Base-by-base conservation (phyloP, 345 rosid species). In the Syzygium oleosum region DNA sequence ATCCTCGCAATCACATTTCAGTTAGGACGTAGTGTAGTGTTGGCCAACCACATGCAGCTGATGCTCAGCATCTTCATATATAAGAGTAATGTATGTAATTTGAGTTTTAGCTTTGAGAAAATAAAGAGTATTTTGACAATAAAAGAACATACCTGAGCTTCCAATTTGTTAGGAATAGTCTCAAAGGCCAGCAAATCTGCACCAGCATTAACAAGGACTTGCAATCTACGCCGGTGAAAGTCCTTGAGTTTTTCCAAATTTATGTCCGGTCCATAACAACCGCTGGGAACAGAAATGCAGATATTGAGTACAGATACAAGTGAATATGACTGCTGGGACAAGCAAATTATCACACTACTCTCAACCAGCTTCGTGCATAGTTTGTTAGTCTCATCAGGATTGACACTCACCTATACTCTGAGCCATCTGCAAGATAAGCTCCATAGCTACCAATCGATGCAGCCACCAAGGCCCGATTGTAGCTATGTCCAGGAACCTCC, bases 371-470 rank as follows among this genome's bases (percentile, higher is more conserved):
- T 29, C 3, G 13, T 41, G 53, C 6, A 15, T 13, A 13, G 88
- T 21, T 13, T 25, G 34, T 10, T 1, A 12, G 25, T 73, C 80
- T 51, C 23, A 52, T 84, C 49, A 8, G 79, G 49, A 58, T 29
- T 84, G 84, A 63, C 63, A 43, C 11, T 46, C 11, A 96, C 99
- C 97, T 97, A 92, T 97, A 97, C 87, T 96, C 99, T 29, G 99
- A 97, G 54, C 99, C 99, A 92, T 97, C 99, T 49, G 98, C 99
- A 55, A 96, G 96, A 92, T 93, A 97, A 73, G 99, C 99, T 80
- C 98, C 99, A 87, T 96, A 96, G 90, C 99, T 96, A 49, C 99
- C 99, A 85, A 97, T 91, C 13, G 99, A 97, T 2, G 98, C 99
- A 85, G 98, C 99, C 83, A 96, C 98, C 85, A 97, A 85, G 88